Evolutionary conservation across 1,284 basidiomycete species (phyloP).

Genomic region (Cutaneotrichosporon curvatum): DNA sequence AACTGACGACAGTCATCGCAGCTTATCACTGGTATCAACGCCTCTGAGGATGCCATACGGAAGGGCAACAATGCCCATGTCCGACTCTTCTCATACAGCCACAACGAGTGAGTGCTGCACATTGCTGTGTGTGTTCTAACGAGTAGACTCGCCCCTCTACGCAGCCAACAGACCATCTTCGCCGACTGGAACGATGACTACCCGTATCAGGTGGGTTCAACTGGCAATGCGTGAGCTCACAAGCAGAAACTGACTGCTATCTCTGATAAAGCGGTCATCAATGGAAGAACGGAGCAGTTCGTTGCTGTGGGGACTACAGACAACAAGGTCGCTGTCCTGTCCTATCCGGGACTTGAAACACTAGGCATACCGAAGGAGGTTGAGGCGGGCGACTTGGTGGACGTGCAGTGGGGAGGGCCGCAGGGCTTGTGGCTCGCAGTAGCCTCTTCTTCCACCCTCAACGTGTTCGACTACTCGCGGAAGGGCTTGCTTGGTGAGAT

Average conservation of each 20-base stretch:
- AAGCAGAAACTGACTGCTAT: slow-evolving; percentile 38
- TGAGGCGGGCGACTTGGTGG: slow-evolving; percentile 36
- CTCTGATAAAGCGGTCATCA: slow-evolving; percentile 19
- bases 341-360: slow-evolving; percentile 60
- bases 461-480: slow-evolving; percentile 23
- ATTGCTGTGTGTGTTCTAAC: slow-evolving; percentile 2
- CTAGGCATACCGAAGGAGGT: slow-evolving; percentile 47
- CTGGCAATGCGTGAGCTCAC: not conserved
- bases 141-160: slow-evolving; percentile 53
- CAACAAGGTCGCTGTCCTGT: slow-evolving; percentile 55
- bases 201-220: slow-evolving; percentile 69
- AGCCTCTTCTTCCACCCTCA: slow-evolving; percentile 29
- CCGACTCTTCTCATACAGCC: slow-evolving; percentile 59
- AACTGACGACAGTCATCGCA: slow-evolving; percentile 46
- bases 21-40: slow-evolving; percentile 79
- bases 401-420: slow-evolving; percentile 40
- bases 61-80: slow-evolving; percentile 73
- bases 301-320: slow-evolving; percentile 44
- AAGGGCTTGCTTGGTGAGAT: slow-evolving; percentile 12
- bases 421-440: slow-evolving; percentile 34
- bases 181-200: slow-evolving; percentile 63
- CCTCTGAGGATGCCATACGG: slow-evolving; percentile 56
- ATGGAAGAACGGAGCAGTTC: slow-evolving; percentile 9
- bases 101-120: slow-evolving; percentile 50
- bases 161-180: slow-evolving; percentile 58